Base-by-base conservation (phyloP, 257 asterid species). In the Avicennia marina region DNA sequence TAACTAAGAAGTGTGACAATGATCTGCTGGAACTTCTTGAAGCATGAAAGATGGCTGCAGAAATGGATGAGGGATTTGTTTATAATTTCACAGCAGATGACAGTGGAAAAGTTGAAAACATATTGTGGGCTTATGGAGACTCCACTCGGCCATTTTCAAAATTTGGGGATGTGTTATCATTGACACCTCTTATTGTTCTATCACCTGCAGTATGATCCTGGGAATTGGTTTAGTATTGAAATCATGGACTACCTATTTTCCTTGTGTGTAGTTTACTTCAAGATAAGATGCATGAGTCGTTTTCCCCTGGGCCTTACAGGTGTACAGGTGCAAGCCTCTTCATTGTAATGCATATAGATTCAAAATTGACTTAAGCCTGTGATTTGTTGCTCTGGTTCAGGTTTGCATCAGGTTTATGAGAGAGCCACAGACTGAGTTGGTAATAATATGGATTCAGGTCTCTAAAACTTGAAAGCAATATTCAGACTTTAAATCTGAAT, bases 261-360 rank as follows among this genome's bases (percentile, higher is more conserved):
- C 75, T 83, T 58, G 83, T 86, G 22, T 83, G 93, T 60, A 69
- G 64, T 67, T 70, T 84, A 31, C 80, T 84, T 59, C 86, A 78
- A 66, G 89, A 84, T 39, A 89, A 78, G 74, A 71, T 84, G 52
- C 63, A 74, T 6, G 64, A 71, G 64, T 81, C 94, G 33, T 81
- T 84, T 72, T 76, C 81, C n/a, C n/a, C 15, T 84, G 94, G 94
- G 84, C 89, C 62, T 59, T 81, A 59, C 82, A 78, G 86, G 93
- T 83, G 59, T 55, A 71, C 58, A 53, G 40, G 58, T 58, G 34
- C 64, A 22, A 70, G n/a, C 31, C 53, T 66, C 58, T 54, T 22
- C 58, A 46, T 60, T 41, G 45, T 34, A 52, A 39, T 40, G 22
- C 19, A 20, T 58, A n/a, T 53, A 34, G 13, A 46, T 16, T 45